phyloP scores from a whole-genome alignment of 352 stramenopile species.

The Aphanomyces cochlioides region DNA sequence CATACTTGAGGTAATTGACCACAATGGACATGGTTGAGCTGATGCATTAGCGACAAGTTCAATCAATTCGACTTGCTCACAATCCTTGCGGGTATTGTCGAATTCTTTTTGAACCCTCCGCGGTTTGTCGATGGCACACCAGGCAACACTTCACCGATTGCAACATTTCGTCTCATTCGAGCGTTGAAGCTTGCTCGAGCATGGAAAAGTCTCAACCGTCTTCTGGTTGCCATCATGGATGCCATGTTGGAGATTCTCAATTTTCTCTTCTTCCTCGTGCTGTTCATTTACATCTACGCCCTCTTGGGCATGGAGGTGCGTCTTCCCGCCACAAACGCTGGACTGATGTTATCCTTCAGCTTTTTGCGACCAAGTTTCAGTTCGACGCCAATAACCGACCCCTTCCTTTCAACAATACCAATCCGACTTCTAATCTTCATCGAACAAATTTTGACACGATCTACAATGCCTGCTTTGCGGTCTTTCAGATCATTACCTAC shows the following conservation, averaged over 20 bases:
- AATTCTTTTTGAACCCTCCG: slow-evolving; percentile 59
- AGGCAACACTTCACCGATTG: slow-evolving; percentile 72
- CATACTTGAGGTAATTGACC: slow-evolving; percentile 45
- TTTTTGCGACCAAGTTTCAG: slow-evolving; percentile 94
- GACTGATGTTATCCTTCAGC: slow-evolving; percentile 36
- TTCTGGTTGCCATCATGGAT: slow-evolving; percentile 68
- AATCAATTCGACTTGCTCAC: slow-evolving; percentile 86
- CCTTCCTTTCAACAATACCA: slow-evolving; percentile 19
- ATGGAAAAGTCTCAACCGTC: slow-evolving; percentile 86
- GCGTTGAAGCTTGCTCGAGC: slow-evolving; percentile 94
- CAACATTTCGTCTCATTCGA: slow-evolving; percentile 88
- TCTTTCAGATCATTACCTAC: slow-evolving; percentile 92
- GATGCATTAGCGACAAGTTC: slow-evolving; percentile 49
- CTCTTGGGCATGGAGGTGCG: slow-evolving; percentile 36
- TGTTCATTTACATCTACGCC: slow-evolving; percentile 74
- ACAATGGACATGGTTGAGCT: neutral
- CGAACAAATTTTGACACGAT: slow-evolving; percentile 89
- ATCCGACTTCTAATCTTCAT: slow-evolving; percentile 10
- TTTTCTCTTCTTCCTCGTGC: slow-evolving; percentile 64
- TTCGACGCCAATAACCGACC: slow-evolving; percentile 66
- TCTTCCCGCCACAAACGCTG: neutral
- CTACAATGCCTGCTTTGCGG: slow-evolving; percentile 65
- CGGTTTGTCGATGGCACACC: slow-evolving; percentile 48
- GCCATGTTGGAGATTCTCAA: slow-evolving; percentile 63
- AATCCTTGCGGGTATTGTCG: slow-evolving; percentile 69